Conservation (phyloP, 352 stramenopile species). For the Phytopythium ostracodes region DNA sequence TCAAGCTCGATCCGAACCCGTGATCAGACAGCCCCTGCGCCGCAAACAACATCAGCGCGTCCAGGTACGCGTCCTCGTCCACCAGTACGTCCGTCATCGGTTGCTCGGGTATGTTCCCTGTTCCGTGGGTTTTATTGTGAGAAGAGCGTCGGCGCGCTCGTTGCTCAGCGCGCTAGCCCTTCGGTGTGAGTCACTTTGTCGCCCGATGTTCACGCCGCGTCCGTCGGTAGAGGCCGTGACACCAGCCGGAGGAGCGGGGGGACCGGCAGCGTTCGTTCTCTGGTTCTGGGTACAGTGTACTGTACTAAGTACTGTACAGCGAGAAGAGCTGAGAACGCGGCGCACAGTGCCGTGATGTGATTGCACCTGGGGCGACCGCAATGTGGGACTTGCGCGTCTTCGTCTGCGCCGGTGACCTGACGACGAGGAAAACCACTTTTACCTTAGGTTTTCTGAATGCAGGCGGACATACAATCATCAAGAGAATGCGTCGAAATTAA, state of each 20-base stretch:
- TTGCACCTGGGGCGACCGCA: neutral
- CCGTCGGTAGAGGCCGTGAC: neutral
- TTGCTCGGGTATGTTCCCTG: neutral
- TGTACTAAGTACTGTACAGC: no score
- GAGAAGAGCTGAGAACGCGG: no score
- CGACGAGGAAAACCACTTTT: no score
- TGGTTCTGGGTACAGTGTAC: no score
- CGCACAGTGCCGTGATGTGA: neutral
- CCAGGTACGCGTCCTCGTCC: constrained; percentile 5
- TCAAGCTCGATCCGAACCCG: neutral
- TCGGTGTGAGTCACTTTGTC: neutral
- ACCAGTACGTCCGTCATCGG: neutral
- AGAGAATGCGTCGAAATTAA: neutral
- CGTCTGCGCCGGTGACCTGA: neutral
- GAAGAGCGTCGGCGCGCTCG: neutral
- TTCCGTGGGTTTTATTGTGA: neutral
- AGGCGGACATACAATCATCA: neutral
- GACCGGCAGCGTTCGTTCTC: neutral
- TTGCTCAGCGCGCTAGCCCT: neutral
- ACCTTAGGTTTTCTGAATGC: no score
- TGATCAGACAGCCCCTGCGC: neutral
- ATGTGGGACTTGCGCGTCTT: neutral
- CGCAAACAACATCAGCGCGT: constrained; percentile 6
- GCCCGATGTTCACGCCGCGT: neutral
- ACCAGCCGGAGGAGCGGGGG: neutral